Evolutionary conservation across 768 basidiomycete species (phyloP).

Genomic region (Lentinula aciculospora): DNA sequence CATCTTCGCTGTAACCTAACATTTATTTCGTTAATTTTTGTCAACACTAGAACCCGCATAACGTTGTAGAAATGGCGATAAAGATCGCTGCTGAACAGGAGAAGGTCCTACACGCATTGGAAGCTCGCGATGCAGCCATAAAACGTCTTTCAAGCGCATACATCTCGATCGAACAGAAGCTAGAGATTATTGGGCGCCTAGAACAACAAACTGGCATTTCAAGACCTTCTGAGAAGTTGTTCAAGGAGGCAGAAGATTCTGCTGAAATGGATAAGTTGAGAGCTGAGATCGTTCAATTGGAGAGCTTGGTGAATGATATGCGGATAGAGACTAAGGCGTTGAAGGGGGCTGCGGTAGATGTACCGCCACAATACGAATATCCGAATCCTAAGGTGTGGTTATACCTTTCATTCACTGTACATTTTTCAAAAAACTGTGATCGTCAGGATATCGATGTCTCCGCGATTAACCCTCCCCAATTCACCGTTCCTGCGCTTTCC

Average conservation of each 20-base stretch:
- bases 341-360: slow-evolving; percentile 15
- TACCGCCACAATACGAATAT: not conserved
- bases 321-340: slow-evolving; percentile 27
- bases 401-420: not conserved
- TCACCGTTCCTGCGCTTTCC: not conserved
- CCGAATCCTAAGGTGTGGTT: not conserved
- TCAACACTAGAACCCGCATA: slow-evolving; percentile 34
- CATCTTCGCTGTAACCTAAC: not conserved
- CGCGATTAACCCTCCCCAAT: not conserved
- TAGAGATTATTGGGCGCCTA: slow-evolving; percentile 31
- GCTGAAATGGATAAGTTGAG: slow-evolving; percentile 23
- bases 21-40: not conserved
- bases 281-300: slow-evolving; percentile 32
- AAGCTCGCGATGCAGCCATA: slow-evolving; percentile 59
- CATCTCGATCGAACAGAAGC: slow-evolving; percentile 56
- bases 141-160: slow-evolving; percentile 56
- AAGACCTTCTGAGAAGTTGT: slow-evolving; percentile 9
- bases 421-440: not conserved
- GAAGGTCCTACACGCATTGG: slow-evolving; percentile 50
- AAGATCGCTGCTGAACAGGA: slow-evolving; percentile 48
- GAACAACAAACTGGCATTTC: not conserved
- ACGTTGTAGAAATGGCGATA: slow-evolving; percentile 46
- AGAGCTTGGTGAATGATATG: slow-evolving; percentile 31
- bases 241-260: not conserved
- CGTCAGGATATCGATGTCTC: not conserved